These are phyloP conservation scores for Macrophomina phaseolina DNA, from an alignment of 2,329 filamentous ascomycete genomes.

Conservation along the genomic window DNA sequence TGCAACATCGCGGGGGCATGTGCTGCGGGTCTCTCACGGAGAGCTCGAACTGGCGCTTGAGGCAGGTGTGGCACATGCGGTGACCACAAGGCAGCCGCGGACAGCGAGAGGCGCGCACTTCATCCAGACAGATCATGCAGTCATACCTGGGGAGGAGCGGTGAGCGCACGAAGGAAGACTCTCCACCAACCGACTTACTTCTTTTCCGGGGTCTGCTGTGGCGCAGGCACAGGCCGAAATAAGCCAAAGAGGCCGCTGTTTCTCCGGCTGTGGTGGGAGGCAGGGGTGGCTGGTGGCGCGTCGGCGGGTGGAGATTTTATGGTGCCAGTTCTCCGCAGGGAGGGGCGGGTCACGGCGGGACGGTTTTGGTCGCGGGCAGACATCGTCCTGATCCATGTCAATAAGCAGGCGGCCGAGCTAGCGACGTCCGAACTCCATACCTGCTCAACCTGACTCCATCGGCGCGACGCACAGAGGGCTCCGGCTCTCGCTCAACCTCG, in stretches of 20 bases:
- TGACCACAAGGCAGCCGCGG: conserved; percentile 79
- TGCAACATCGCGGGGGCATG: conserved; percentile 87
- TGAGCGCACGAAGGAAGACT: neutral
- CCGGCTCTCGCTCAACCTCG: conserved; percentile 37
- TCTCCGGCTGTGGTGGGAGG: conserved; percentile 32
- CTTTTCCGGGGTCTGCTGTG: conserved; percentile 33
- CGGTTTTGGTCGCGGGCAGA: conserved; percentile 41
- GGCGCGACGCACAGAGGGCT: conserved; percentile 40
- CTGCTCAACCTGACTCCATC: conserved; percentile 19
- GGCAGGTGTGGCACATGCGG: conserved; percentile 78
- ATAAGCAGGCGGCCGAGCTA: neutral
- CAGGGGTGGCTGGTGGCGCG: conserved; percentile 32
- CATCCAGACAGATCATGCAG: conserved; percentile 14
- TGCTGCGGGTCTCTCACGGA: conserved; percentile 78
- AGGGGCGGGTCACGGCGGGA: conserved; percentile 37
- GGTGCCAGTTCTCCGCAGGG: conserved; percentile 39
- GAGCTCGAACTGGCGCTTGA: conserved; percentile 75
- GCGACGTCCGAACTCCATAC: conserved; percentile 5
- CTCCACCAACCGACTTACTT: conserved; percentile 38
- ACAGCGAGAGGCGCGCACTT: conserved; percentile 30
- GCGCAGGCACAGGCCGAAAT: conserved; percentile 37
- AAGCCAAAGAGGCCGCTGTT: conserved; percentile 42
- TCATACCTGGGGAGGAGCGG: neutral
- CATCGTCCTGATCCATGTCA: conserved; percentile 36
- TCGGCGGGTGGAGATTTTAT: conserved; percentile 36